Conservation (phyloP, 345 rosid species). For the Linum usitatissimum region DNA sequence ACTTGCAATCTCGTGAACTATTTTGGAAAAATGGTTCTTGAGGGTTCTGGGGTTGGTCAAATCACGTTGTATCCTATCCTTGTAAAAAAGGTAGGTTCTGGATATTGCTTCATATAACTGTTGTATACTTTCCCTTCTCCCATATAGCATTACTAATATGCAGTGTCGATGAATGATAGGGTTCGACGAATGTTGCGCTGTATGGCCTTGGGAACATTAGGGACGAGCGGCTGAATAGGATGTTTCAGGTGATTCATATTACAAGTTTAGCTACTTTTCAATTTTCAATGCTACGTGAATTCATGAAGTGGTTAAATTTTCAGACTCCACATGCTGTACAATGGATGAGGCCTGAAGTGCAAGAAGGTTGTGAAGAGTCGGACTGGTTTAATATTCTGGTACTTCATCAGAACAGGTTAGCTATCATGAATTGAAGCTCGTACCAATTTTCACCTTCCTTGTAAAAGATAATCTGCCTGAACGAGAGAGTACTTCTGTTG, state of each 20-base stretch:
- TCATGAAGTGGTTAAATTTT: constrained; percentile 14
- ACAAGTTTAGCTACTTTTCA: constrained; percentile 9
- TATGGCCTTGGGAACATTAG: constrained; percentile 98
- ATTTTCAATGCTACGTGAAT: constrained; percentile 11
- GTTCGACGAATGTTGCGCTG: constrained; percentile 86
- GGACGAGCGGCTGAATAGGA: constrained; percentile 93
- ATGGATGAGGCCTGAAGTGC: constrained; percentile 99
- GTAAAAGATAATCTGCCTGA: constrained; percentile 3
- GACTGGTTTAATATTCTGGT: constrained; percentile 98
- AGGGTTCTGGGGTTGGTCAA: constrained; percentile 99
- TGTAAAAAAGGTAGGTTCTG: constrained; percentile 57
- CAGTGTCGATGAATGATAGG: constrained; percentile 34
- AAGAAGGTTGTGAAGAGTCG: constrained; percentile 66
- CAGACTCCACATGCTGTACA: constrained; percentile 98
- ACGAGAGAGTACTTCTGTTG: neutral
- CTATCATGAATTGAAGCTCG: neutral
- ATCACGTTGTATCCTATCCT: constrained; percentile 84
- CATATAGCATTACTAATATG: constrained; percentile 10
- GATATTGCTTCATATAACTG: constrained; percentile 6
- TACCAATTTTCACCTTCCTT: no score
- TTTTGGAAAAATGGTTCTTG: constrained; percentile 97
- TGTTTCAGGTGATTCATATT: constrained; percentile 67
- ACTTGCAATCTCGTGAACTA: constrained; percentile 95
- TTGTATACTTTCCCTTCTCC: constrained; percentile 8
- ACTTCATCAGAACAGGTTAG: constrained; percentile 95